Conservation (phyloP, 1,284 basidiomycete genomes). For the Boletus semigastroideus region DNA sequence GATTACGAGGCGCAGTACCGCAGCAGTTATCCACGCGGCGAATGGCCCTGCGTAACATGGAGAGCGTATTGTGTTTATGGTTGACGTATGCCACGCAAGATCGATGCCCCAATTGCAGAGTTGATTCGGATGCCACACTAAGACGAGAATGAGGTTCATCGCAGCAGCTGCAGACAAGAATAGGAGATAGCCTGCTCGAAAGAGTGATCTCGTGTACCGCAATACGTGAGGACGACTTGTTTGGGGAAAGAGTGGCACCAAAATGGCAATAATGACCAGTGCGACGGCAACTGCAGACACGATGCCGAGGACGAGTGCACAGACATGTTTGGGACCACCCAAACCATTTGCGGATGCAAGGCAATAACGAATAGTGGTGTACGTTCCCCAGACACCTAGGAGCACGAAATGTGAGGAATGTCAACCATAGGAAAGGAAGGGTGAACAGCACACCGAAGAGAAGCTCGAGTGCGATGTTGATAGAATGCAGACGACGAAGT, state of each 20-base stretch:
- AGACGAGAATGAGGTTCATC: constrained; percentile 54
- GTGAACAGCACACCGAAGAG: constrained; percentile 46
- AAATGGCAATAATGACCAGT: constrained; percentile 46
- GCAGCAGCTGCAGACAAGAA: constrained; percentile 50
- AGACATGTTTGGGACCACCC: constrained; percentile 40
- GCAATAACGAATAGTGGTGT: constrained; percentile 63
- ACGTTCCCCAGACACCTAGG: constrained; percentile 56
- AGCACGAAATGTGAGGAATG: background rate
- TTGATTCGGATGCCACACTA: constrained; percentile 41
- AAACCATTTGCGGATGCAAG: constrained; percentile 48
- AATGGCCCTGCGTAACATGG: constrained; percentile 41
- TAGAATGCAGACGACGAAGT: constrained; percentile 41
- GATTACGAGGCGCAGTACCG: constrained; percentile 49
- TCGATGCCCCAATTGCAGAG: constrained; percentile 65
- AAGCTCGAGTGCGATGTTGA: constrained; percentile 41
- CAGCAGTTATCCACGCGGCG: constrained; percentile 52
- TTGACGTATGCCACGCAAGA: constrained; percentile 53
- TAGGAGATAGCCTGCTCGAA: constrained; percentile 48
- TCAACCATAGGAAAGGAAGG: background rate
- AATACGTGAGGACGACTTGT: constrained; percentile 5
- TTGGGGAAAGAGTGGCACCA: constrained; percentile 44
- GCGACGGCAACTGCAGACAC: constrained; percentile 57
- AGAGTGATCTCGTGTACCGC: constrained; percentile 16
- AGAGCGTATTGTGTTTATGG: constrained; percentile 19
- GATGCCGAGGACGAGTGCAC: constrained; percentile 57